Evolutionary conservation across 225 moss, liverwort and hornwort species (phyloP), one percentile per base, ranked within the genome.

Genomic region (Sphagnum contortum): DNA sequence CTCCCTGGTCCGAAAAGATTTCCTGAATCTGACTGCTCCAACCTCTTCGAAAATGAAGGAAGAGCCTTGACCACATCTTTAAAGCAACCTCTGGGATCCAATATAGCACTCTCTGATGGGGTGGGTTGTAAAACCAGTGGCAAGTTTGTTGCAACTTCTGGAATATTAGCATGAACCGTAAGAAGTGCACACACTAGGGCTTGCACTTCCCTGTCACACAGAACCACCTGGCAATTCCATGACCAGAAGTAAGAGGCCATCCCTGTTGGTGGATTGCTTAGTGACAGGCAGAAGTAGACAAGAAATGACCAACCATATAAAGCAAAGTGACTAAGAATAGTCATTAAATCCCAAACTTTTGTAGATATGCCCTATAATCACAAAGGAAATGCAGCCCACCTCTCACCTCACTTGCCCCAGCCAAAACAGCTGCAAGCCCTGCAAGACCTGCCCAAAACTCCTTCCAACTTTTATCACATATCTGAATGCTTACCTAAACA

Each of bases 141-240:
- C 49, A 64, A 51, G 51, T 64, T 64, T 48, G 64, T 48, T 47
- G 64, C 49, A 8, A 51, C 64, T 14, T 50, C 49, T 7, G 64
- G 11, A 29, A 64, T 64, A 51, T 64, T 64, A 29, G 49, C 64
- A 64, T 64, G 64, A 14, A 64, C 51, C 11, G 49, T 48, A 11
- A 64, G 64, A 49, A 64, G 64, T 8, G 64, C 64, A 50, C 64
- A 64, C 47, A 64, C 48, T 51, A 49, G 51, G 5, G 64, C 64
- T 29, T 64, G 47, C 50, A 64, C 9, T 51, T 64, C 64, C 9
- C 64, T 49, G 29, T 64, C 64, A 64, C 10, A 64, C 10, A 64
- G 49, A 14, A 64, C 64, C 9, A 64, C 64, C 64, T 64, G 64
- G 64, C 49, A 48, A 4, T 7, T 4, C 47, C 46, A 48, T 12